phyloP scores from a whole-genome alignment of 768 basidiomycete genomes.

The Punctularia strigosozonata region DNA sequence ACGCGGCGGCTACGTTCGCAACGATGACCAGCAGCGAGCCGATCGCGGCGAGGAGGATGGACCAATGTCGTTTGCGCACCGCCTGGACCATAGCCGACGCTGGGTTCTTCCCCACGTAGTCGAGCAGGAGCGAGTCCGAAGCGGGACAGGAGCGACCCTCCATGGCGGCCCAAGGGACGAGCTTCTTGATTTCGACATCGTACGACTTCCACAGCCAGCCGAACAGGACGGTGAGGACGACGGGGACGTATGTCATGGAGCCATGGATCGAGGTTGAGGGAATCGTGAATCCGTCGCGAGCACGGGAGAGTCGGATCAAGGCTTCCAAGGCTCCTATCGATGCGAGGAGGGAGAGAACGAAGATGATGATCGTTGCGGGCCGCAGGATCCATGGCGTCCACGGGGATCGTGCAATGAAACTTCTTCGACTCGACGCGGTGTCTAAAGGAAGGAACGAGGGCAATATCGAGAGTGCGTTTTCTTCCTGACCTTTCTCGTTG shows the following conservation, averaged over 20 bases:
- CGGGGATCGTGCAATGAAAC: too few species aligned
- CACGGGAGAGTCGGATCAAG: not conserved
- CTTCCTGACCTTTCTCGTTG: too few species aligned
- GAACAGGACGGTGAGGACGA: not conserved
- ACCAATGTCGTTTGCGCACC: not conserved
- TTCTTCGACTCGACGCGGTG: too few species aligned
- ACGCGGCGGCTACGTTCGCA: not conserved
- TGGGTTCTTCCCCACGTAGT: not conserved
- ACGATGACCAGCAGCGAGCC: not conserved
- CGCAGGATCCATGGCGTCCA: not conserved
- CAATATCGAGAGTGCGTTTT: too few species aligned
- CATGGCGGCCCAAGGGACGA: not conserved
- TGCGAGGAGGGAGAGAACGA: not conserved
- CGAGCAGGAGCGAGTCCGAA: not conserved
- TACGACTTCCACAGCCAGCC: not conserved
- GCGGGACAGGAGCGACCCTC: not conserved
- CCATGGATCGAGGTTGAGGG: not conserved
- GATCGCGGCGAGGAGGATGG: not conserved
- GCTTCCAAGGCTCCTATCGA: not conserved
- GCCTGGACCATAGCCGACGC: not conserved
- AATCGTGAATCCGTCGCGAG: not conserved
- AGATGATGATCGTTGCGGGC: not conserved
- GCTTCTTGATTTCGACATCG: not conserved
- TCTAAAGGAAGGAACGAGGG: too few species aligned
- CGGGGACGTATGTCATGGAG: not conserved